A percentile compares a stretch with the other conserved stretches of the same genome.
Evolutionary conservation across 225 moss, liverwort and hornwort genomes (phyloP).

Genomic region (Anthoceros angustus): DNA sequence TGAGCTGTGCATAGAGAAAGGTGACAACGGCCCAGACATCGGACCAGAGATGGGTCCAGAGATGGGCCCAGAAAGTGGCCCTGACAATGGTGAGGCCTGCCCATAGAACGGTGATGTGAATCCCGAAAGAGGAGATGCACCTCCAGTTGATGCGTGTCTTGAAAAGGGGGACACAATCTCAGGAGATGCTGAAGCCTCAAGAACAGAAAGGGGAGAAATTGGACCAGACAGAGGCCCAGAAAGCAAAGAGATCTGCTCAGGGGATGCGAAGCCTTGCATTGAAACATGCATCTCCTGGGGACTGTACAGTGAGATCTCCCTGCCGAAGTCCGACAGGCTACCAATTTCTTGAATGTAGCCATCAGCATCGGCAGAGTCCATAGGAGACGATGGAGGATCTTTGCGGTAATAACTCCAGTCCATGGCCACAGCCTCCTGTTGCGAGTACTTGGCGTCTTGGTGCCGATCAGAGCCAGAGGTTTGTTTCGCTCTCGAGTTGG

Average conservation of each 20-base stretch:
- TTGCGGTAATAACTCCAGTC: background rate
- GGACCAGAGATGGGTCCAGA: too few relatives aligned
- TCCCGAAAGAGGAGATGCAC: background rate
- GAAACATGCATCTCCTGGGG: background rate
- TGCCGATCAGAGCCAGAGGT: background rate
- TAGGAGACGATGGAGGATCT: background rate
- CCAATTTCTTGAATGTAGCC: background rate
- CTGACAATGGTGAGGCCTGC: background rate
- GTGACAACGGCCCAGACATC: background rate
- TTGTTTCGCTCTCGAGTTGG: background rate
- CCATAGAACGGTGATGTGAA: background rate
- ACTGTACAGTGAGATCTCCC: background rate
- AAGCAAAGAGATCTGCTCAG: background rate
- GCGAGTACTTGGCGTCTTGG: background rate
- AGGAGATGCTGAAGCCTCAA: background rate
- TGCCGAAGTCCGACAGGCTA: background rate
- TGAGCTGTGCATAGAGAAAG: background rate
- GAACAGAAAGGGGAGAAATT: background rate
- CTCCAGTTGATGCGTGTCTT: background rate
- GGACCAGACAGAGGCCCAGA: background rate
- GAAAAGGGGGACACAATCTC: background rate
- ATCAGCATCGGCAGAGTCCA: background rate
- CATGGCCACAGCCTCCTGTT: background rate
- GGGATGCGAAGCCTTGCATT: background rate
- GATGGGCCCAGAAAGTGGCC: background rate